phyloP scores from a whole-genome alignment of 345 rosid genomes.

The Hevea brasiliensis region DNA sequence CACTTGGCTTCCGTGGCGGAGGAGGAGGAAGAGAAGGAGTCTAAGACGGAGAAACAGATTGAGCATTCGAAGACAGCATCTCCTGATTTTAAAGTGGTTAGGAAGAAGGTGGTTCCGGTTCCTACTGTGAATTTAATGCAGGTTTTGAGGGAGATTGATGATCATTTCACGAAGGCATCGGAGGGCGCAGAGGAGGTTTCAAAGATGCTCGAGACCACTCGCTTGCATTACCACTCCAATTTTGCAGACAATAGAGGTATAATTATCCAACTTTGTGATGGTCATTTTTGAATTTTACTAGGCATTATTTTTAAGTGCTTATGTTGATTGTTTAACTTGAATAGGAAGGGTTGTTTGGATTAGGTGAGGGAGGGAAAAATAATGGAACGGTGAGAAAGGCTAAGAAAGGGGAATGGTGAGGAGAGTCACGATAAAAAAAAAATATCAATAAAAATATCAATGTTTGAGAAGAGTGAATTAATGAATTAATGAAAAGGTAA shows the following conservation, averaged over 20 bases:
- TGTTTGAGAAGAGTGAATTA: no score
- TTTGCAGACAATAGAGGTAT: constrained; percentile 87
- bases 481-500: no score
- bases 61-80: constrained; percentile 68
- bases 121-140: constrained; percentile 57
- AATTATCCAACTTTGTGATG: neutral
- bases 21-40: constrained; percentile 24
- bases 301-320: neutral
- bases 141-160: constrained; percentile 70
- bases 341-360: neutral
- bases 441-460: no score
- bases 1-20: constrained; percentile 4
- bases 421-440: no score
- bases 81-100: constrained; percentile 47
- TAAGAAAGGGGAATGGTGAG: no score
- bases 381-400: no score
- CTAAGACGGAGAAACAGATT: constrained; percentile 41
- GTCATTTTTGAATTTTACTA: neutral
- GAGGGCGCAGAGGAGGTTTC: constrained; percentile 84
- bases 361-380: no score
- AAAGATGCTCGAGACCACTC: constrained; percentile 86
- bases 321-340: neutral
- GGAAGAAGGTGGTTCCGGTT: constrained; percentile 24
- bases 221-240: constrained; percentile 91
- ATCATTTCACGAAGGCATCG: constrained; percentile 77